Evolutionary conservation across 1,284 basidiomycete genomes (phyloP).

Genomic region (Ganoderma boninense): DNA sequence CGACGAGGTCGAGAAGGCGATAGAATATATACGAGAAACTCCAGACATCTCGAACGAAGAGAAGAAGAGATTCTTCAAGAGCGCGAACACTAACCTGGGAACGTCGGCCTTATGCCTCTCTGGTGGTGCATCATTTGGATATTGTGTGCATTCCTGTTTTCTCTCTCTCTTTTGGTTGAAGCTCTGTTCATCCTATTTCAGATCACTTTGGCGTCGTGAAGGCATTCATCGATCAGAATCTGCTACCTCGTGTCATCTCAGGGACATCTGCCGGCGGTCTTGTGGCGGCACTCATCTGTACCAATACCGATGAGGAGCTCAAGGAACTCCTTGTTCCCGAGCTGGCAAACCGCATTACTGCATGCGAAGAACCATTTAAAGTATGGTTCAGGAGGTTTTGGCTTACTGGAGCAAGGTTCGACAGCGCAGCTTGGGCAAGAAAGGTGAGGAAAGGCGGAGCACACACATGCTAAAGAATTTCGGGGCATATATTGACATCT

Average conservation of each 20-base stretch:
- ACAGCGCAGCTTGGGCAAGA: constrained; percentile 89
- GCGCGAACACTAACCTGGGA: constrained; percentile 90
- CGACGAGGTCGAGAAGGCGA: constrained; percentile 77
- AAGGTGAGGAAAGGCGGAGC: constrained; percentile 61
- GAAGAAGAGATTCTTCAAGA: constrained; percentile 93
- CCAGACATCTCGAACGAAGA: constrained; percentile 83
- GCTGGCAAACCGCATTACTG: constrained; percentile 89
- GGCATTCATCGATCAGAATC: constrained; percentile 88
- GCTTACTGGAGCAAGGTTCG: constrained; percentile 93
- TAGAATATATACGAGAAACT: constrained; percentile 80
- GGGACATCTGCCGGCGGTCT: constrained; percentile 96
- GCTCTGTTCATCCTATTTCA: constrained; percentile 37
- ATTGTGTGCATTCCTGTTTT: constrained; percentile 62
- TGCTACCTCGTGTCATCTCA: constrained; percentile 90
- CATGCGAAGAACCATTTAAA: constrained; percentile 85
- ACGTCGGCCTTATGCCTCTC: constrained; percentile 92
- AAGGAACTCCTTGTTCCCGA: constrained; percentile 80
- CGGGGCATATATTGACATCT: not conserved
- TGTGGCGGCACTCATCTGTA: constrained; percentile 87
- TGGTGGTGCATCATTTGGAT: constrained; percentile 94
- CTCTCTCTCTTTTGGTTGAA: not conserved
- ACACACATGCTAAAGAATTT: not conserved
- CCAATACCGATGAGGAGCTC: constrained; percentile 91
- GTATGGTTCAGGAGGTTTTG: constrained; percentile 87
- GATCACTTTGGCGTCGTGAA: constrained; percentile 93